These are phyloP conservation scores for Crotalaria pallida DNA, from an alignment of 306 rosid genomes.

Conservation along the genomic window DNA sequence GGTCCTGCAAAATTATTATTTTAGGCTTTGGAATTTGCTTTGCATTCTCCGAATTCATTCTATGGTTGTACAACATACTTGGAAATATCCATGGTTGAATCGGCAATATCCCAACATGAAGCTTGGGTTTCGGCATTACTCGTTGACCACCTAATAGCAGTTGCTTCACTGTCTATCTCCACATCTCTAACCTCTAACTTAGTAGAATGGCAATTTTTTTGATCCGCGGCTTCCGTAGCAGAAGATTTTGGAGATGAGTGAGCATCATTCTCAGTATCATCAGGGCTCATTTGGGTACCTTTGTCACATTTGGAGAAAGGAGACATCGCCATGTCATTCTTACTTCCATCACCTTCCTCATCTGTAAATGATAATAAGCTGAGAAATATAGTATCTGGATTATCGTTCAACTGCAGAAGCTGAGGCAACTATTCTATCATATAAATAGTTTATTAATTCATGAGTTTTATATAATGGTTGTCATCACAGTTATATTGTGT, in stretches of 20 bases:
- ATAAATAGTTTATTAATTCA: not conserved
- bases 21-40: not conserved
- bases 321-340: slow-evolving; percentile 23
- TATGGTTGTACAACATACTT: slow-evolving; percentile 38
- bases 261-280: slow-evolving; percentile 33
- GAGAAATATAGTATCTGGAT: not conserved
- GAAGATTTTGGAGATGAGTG: slow-evolving; percentile 33
- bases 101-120: slow-evolving; percentile 50
- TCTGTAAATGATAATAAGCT: slow-evolving; percentile 31
- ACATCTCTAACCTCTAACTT: slow-evolving; percentile 74
- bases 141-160: slow-evolving; percentile 38
- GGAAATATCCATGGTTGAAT: slow-evolving; percentile 45
- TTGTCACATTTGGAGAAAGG: slow-evolving; percentile 44
- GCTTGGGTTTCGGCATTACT: slow-evolving; percentile 31
- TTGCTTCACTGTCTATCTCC: slow-evolving; percentile 61
- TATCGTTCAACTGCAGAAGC: not conserved
- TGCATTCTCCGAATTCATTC: slow-evolving; percentile 1
- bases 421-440: not conserved
- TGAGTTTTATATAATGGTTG: too few relatives aligned
- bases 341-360: slow-evolving; percentile 34
- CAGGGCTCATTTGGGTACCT: slow-evolving; percentile 71
- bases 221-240: slow-evolving; percentile 26
- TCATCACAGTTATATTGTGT: too few relatives aligned
- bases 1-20: too few relatives aligned
- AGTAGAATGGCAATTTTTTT: slow-evolving; percentile 22